A percentile compares a stretch with the other conserved stretches of the same genome.
These are phyloP conservation scores for Hydnum rufescens DNA, from an alignment of 768 basidiomycete genomes.

Conservation along the genomic window DNA sequence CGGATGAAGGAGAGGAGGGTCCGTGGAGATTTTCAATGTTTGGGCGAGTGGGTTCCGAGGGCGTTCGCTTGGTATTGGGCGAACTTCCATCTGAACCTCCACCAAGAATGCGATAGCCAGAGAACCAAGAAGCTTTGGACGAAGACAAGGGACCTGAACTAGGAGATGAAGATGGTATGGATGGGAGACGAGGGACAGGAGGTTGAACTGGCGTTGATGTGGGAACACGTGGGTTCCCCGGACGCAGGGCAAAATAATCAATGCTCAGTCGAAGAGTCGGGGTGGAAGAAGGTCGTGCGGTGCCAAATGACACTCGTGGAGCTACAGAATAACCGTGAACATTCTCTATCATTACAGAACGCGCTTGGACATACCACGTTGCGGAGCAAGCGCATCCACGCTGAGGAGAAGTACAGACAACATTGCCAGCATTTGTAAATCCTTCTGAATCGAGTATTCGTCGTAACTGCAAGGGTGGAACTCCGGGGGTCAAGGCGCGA, in stretches of 20 bases:
- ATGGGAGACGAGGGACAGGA: slow-evolving; percentile 3
- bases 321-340: background rate
- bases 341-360: background rate
- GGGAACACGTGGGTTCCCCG: slow-evolving; percentile 11
- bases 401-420: slow-evolving; percentile 47
- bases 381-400: slow-evolving; percentile 12
- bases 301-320: background rate
- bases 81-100: background rate
- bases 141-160: slow-evolving; percentile 3
- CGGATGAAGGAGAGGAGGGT: too few relatives aligned
- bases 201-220: background rate
- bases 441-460: slow-evolving; percentile 30
- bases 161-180: background rate
- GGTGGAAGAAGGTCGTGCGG: background rate
- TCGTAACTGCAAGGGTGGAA: slow-evolving; percentile 20
- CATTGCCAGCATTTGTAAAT: slow-evolving; percentile 72
- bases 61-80: background rate
- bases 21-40: background rate
- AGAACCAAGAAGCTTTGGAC: slow-evolving; percentile 62
- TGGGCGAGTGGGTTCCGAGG: background rate
- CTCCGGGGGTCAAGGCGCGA: too few relatives aligned
- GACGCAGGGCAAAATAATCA: slow-evolving; percentile 41
- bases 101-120: slow-evolving; percentile 18
- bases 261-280: slow-evolving; percentile 3
- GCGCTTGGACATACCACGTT: slow-evolving; percentile 1